Base-by-base conservation (phyloP, 352 stramenopile genomes). In the Globisporangium camurandrum region DNA sequence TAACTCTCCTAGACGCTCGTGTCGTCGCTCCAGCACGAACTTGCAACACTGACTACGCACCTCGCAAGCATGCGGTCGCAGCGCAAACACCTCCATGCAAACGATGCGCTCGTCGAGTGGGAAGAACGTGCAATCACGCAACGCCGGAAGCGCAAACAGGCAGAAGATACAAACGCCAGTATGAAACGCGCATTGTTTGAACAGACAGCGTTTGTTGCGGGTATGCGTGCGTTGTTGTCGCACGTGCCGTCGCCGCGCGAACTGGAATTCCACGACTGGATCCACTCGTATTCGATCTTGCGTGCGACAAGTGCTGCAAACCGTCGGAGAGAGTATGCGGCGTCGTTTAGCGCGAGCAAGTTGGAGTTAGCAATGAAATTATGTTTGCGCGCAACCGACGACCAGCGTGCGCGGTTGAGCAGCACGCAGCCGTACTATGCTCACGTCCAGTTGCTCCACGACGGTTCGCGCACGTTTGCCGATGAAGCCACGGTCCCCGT, bases 111-210 rank as follows among this genome's bases (percentile, higher is more conserved):
- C 0, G 64, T 85, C 22, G 62, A 66, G n/a, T 80, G 59, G 28
- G 68, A 87, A 24, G 75, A 87, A 43, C 55, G 64, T 36, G 72
- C 73, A 30, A 73, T 85, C 54, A 84, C 64, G 12, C 72, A 87
- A 50, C 63, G 71, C 41, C 67, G 71, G 54, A 84, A 84, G 58
- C 66, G 69, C 54, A 75, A 76, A 33, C 71, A 85, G 49, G 54
- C 59, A 0, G 72, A 85, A 51, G 62, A 80, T 27, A 56, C 57
- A 9, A 85, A 85, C 49, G 61, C 72, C 39, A 58, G 53, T 10
- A 54, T 87, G 34, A 87, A 87, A 67, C 66, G 75, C 39, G 75
- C 70, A n/a, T 53, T 88, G 40, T 88, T 88, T 57, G 64, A 88
- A 54, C 75, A 85, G 51, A 83, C 62, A 20, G 54, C 59, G 0